A percentile compares a stretch with the other conserved stretches of the same genome.
Conservation (phyloP, 1,139 yeast genomes). For the Tardiomyces depauwii region DNA sequence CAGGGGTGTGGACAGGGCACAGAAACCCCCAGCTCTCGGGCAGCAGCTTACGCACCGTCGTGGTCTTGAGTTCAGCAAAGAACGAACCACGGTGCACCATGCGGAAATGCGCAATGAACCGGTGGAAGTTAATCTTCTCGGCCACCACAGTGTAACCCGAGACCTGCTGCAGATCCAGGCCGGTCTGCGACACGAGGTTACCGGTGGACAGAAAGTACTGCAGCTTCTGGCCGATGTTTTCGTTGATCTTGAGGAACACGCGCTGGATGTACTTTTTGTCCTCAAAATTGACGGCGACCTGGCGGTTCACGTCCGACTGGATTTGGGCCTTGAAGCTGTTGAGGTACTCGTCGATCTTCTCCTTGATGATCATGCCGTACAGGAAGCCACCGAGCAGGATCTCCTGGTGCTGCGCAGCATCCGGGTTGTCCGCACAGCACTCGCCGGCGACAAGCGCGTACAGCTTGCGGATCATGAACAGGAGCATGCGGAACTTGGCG, state of each 20-base stretch:
- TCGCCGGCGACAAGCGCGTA: slow-evolving; percentile 95
- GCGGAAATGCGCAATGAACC: slow-evolving; percentile 94
- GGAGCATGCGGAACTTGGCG: slow-evolving; percentile 76
- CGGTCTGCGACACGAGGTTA: slow-evolving; percentile 92
- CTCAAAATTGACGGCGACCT: slow-evolving; percentile 69
- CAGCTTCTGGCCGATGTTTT: slow-evolving; percentile 87
- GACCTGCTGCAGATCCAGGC: slow-evolving; percentile 95
- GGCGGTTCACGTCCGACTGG: slow-evolving; percentile 71
- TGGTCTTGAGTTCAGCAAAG: slow-evolving; percentile 95
- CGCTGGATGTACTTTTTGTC: slow-evolving; percentile 76
- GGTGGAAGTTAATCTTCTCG: slow-evolving; percentile 92
- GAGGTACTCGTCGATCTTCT: slow-evolving; percentile 88
- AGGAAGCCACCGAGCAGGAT: slow-evolving; percentile 90
- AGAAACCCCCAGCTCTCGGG: slow-evolving; percentile 99
- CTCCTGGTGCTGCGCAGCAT: slow-evolving; percentile 98
- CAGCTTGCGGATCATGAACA: slow-evolving; percentile 91
- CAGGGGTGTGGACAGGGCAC: slow-evolving; percentile 99
- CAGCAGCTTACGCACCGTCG: slow-evolving; percentile 88
- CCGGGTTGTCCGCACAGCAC: slow-evolving; percentile 96
- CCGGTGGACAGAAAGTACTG: slow-evolving; percentile 96
- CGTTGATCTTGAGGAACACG: slow-evolving; percentile 72
- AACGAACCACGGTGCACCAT: slow-evolving; percentile 99
- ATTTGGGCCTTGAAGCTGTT: slow-evolving; percentile 63
- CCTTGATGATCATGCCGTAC: slow-evolving; percentile 94
- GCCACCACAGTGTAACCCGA: slow-evolving; percentile 98